phyloP scores from a whole-genome alignment of 2,329 filamentous ascomycete genomes.

The Penicillium sp. region DNA sequence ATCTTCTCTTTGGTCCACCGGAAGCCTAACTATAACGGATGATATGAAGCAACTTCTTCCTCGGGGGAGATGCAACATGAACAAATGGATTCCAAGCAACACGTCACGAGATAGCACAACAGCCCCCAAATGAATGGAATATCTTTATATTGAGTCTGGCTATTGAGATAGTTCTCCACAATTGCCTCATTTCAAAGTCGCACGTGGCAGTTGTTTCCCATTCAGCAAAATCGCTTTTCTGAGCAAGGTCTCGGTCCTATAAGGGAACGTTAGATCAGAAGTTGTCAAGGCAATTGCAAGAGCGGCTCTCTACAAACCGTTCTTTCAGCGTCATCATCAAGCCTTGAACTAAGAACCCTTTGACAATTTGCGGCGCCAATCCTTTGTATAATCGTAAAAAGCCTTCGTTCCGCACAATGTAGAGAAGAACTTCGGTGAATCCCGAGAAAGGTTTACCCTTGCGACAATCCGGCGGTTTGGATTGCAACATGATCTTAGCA shows the following conservation, averaged over 20 bases:
- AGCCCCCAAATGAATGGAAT: background rate
- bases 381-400: conserved; percentile 12
- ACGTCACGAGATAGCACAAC: too few species aligned
- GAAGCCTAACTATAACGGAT: too few species aligned
- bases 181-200: background rate
- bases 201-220: background rate
- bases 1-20: too few species aligned
- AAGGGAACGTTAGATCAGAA: background rate
- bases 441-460: conserved; percentile 7
- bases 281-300: too few species aligned
- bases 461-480: conserved; percentile 3
- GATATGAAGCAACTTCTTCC: too few species aligned
- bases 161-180: background rate
- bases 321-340: conserved; percentile 17
- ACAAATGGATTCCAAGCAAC: too few species aligned
- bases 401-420: conserved; percentile 11
- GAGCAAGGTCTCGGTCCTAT: background rate
- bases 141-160: background rate
- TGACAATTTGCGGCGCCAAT: conserved; percentile 10
- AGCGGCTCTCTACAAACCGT: background rate
- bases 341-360: conserved; percentile 15
- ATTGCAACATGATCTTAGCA: conserved; percentile 14
- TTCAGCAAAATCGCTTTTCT: background rate
- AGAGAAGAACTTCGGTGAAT: conserved; percentile 13
- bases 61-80: too few species aligned